Evolutionary conservation across 139 green algal genomes (phyloP).

Genomic region (Pseudopediastrum boryanum): DNA sequence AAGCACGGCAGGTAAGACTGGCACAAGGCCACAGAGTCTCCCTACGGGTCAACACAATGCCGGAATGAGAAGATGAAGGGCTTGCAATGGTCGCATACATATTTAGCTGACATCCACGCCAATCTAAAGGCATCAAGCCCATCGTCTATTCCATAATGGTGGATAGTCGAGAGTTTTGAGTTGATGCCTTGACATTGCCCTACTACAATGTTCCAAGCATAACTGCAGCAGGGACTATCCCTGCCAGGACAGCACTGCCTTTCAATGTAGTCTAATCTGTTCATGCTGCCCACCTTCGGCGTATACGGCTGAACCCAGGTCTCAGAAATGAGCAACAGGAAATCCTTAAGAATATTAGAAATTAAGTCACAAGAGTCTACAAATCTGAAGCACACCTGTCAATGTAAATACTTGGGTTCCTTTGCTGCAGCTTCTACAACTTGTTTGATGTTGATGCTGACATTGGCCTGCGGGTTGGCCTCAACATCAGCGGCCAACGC

Average conservation of each 20-base stretch:
- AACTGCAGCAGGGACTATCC: too few species aligned
- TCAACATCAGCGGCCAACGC: slow-evolving; percentile 53
- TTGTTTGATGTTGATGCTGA: slow-evolving; percentile 74
- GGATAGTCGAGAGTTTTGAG: not conserved
- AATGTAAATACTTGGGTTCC: too few species aligned
- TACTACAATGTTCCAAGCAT: too few species aligned
- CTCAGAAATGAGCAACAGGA: not conserved
- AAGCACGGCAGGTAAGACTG: slow-evolving; percentile 35
- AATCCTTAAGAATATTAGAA: not conserved
- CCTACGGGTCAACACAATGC: too few species aligned
- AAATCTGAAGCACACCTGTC: not conserved
- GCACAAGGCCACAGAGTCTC: too few species aligned
- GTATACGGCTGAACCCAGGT: not conserved
- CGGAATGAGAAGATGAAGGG: too few species aligned
- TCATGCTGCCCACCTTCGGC: not conserved
- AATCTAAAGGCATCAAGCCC: not conserved
- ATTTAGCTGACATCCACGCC: not conserved
- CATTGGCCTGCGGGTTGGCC: slow-evolving; percentile 58
- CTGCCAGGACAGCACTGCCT: not conserved
- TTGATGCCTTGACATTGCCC: not conserved
- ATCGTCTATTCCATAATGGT: not conserved
- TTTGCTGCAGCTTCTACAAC: slow-evolving; percentile 63
- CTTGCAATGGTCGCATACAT: too few species aligned
- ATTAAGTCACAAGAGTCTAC: not conserved
- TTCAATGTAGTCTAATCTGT: not conserved